These are phyloP conservation scores for Kodamaea suecica DNA, from an alignment of 1,139 yeast species.

Conservation along the genomic window DNA sequence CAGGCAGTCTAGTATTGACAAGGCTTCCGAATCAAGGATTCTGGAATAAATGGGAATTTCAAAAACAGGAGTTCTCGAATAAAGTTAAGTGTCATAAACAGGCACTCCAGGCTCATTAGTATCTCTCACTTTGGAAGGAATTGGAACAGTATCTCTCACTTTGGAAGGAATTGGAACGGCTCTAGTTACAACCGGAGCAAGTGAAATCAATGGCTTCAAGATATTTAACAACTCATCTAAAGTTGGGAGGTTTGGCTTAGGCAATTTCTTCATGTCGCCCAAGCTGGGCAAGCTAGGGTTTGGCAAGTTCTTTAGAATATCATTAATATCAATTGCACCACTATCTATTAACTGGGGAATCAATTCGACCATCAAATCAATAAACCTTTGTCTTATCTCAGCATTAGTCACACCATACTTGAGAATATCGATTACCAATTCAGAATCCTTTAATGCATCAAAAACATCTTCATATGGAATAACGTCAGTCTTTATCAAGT, in stretches of 20 bases:
- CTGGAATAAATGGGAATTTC: too few relatives aligned
- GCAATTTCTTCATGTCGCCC: constrained; percentile 4
- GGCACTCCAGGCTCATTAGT: too few relatives aligned
- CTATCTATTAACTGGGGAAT: constrained; percentile 24
- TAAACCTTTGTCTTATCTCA: constrained; percentile 29
- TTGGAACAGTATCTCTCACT: too few relatives aligned
- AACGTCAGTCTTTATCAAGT: constrained; percentile 28
- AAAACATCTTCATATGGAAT: constrained; percentile 36
- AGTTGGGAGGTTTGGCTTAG: not conserved
- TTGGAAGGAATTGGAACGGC: too few relatives aligned
- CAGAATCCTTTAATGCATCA: constrained; percentile 30
- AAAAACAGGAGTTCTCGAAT: too few relatives aligned
- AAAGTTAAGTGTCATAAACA: too few relatives aligned
- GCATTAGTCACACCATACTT: constrained; percentile 27
- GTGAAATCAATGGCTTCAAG: too few relatives aligned
- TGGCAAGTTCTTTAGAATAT: constrained; percentile 6
- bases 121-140: too few relatives aligned
- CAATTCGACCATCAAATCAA: constrained; percentile 26
- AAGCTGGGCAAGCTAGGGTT: constrained; percentile 2
- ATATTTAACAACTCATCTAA: not conserved
- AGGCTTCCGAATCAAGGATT: too few relatives aligned
- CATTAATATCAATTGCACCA: constrained; percentile 8
- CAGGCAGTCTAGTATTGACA: too few relatives aligned
- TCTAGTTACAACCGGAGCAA: too few relatives aligned
- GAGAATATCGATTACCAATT: constrained; percentile 30